Evolutionary conservation across 352 stramenopile genomes (phyloP).

Genomic region (Phytopythium kandeliae): DNA sequence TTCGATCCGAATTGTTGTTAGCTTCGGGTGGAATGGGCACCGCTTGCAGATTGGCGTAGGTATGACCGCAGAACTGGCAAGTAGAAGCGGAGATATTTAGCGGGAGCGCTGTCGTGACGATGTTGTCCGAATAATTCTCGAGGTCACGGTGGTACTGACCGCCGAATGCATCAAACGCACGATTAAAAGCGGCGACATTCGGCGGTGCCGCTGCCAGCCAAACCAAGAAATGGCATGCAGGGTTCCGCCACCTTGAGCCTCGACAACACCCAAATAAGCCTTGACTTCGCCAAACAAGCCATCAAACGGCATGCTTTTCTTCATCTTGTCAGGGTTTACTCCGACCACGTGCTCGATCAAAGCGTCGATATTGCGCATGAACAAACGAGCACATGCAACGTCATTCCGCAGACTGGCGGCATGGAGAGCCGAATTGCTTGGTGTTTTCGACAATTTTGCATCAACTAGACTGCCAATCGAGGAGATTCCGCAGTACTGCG

Average conservation of each 20-base stretch:
- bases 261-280: constrained; percentile 7
- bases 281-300: constrained; percentile 5
- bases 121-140: background rate
- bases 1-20: background rate
- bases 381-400: background rate
- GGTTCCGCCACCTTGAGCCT: constrained; percentile 4
- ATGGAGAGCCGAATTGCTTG: background rate
- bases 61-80: background rate
- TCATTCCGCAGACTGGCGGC: background rate
- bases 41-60: background rate
- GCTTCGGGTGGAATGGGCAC: background rate
- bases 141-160: background rate
- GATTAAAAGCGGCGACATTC: background rate
- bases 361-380: background rate
- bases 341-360: background rate
- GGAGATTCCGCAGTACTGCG: background rate
- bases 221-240: constrained; percentile 4
- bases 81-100: background rate
- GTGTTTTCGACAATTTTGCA: background rate
- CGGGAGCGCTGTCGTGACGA: background rate
- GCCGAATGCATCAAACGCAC: background rate
- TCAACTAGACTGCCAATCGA: background rate
- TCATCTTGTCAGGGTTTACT: background rate
- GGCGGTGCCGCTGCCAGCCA: background rate
- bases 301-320: constrained; percentile 6